phyloP scores from a whole-genome alignment of 169 alveolate species.

The Amoebophrya sp. region DNA sequence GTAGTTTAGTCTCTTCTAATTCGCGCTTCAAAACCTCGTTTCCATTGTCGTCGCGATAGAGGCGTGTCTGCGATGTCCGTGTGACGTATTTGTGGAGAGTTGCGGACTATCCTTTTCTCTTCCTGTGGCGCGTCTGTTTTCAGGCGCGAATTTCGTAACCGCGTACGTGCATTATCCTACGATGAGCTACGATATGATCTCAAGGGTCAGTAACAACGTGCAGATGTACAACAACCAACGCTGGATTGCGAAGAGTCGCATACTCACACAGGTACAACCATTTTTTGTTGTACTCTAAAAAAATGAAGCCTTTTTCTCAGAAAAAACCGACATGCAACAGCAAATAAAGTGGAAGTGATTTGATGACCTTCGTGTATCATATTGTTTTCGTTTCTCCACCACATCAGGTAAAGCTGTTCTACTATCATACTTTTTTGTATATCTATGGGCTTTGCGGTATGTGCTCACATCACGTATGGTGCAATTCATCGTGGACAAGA shows the following conservation, averaged over 20 bases:
- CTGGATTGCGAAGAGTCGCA: neutral
- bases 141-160: neutral
- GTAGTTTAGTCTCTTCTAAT: too few species aligned
- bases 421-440: neutral
- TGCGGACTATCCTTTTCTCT: neutral
- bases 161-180: constrained; percentile 32
- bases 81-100: neutral
- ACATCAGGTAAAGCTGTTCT: constrained; percentile 20
- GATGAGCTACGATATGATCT: constrained; percentile 32
- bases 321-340: too few species aligned
- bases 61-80: neutral
- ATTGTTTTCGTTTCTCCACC: too few species aligned
- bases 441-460: constrained; percentile 15
- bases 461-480: neutral
- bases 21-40: neutral
- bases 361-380: too few species aligned
- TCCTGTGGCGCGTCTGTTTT: neutral
- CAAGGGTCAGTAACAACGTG: neutral
- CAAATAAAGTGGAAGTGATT: too few species aligned
- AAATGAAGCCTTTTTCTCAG: too few species aligned
- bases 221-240: constrained; percentile 22
- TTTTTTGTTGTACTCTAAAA: too few species aligned
- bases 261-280: constrained; percentile 27
- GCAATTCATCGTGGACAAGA: constrained; percentile 31
- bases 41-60: neutral